phyloP scores from a whole-genome alignment of 371 early-diverging fungal species.

The Lichtheimia ornata region DNA sequence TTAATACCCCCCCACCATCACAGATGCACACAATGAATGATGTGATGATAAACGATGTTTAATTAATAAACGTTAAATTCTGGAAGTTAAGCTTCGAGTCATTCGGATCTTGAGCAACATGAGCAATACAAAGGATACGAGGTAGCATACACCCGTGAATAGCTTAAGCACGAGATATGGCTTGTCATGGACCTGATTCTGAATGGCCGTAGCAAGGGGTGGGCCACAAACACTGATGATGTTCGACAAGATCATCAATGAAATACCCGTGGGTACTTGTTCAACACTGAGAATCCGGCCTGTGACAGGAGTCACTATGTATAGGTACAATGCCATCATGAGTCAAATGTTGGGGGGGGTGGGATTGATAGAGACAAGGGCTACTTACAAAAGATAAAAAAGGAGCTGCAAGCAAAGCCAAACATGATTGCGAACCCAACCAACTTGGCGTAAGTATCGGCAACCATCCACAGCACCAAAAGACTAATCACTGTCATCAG shows the following conservation, averaged over 20 bases:
- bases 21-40: too few relatives aligned
- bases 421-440: conserved; percentile 35
- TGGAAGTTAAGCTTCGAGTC: not conserved
- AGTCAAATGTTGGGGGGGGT: not conserved
- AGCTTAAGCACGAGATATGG: conserved; percentile 32
- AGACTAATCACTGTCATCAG: not conserved
- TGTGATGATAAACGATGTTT: too few relatives aligned
- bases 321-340: not conserved
- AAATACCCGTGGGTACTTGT: conserved; percentile 32
- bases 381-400: conserved; percentile 25
- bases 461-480: conserved; percentile 15
- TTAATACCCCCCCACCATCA: too few relatives aligned
- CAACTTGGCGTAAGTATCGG: conserved; percentile 30
- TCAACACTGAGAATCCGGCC: conserved; percentile 34
- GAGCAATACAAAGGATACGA: conserved; percentile 23
- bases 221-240: conserved; percentile 27
- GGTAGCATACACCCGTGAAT: conserved; percentile 29
- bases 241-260: conserved; percentile 31
- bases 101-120: conserved; percentile 4
- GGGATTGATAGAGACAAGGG: not conserved
- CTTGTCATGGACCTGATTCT: conserved; percentile 11
- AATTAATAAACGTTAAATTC: not conserved
- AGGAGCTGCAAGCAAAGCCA: conserved; percentile 39
- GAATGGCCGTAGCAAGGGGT: conserved; percentile 35
- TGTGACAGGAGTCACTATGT: conserved; percentile 29